Base-by-base conservation (phyloP, 768 basidiomycete genomes). In the Phaeotremella fagi region DNA sequence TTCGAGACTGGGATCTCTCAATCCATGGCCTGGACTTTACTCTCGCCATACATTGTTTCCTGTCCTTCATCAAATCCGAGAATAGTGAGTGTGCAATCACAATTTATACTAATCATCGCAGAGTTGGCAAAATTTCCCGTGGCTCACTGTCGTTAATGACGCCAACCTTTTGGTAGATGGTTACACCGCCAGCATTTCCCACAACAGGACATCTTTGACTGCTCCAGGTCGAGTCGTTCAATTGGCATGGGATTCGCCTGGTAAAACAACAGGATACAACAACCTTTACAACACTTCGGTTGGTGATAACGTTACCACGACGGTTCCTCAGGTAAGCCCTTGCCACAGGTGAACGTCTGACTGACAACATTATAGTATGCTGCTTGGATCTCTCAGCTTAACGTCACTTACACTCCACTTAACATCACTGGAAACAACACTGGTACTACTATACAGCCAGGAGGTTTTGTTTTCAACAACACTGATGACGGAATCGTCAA, bases 321-420 rank as follows among this genome's bases (percentile, higher is more conserved):
- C 80, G 4, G 78, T 3, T 14, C 73, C 80, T 20, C 75, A 78
- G 75, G 79, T 77, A 51, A 37, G 68, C 50, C 36, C 16, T 33
- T 16, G 31, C 31, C 7, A 7, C 7, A 33, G 31, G 9, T 33
- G 31, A 33, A 33, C n/a, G n/a, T n/a, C n/a, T n/a, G n/a, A n/a
- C n/a, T n/a, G 16, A 31, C 52, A 26, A 16, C 33, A 3, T 48
- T 60, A n/a, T 55, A 80, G 78, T 83, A 75, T 54, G 80, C 78
- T 5, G 80, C 80, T 2, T 84, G 82, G 80, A 79, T 83, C 49
- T 79, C 77, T 20, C 82, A 84, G 67, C 71, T 83, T 48, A 85
- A 83, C 76, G 78, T 77, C 11, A 83, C 83, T 4, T 83, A 79
- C 74, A 80, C 80, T 3, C 77, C 79, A 0, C 74, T 84, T 27